Conservation (phyloP, 73 alveolate species). For the Halteria grandinella region DNA sequence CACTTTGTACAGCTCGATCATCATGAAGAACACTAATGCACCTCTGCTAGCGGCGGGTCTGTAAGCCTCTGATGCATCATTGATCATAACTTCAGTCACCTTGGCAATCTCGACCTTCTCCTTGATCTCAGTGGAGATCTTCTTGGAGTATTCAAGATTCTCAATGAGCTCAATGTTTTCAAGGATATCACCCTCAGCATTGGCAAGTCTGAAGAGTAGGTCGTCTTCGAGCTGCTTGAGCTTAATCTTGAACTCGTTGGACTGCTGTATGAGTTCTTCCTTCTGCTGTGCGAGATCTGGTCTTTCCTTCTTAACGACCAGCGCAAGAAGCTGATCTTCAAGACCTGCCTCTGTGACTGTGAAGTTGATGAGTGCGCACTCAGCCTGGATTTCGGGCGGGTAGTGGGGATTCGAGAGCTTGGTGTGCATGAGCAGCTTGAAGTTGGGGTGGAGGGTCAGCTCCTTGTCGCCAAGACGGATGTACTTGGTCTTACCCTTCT, state of each 20-base stretch:
- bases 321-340: conserved; percentile 98
- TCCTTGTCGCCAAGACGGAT: conserved; percentile 98
- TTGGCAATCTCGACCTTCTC: conserved; percentile 97
- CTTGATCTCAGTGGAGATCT: conserved; percentile 93
- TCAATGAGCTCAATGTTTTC: conserved; percentile 98
- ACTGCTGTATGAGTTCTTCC: conserved; percentile 98
- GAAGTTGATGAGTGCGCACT: conserved; percentile 98
- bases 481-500: conserved; percentile 89
- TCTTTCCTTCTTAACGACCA: conserved; percentile 99
- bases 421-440: conserved; percentile 98
- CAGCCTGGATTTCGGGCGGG: conserved; percentile 99
- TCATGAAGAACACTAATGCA: conserved; percentile 97
- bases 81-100: conserved; percentile 97
- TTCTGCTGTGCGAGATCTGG: conserved; percentile 98
- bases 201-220: conserved; percentile 83
- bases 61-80: conserved; percentile 97
- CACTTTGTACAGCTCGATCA: conserved; percentile 97
- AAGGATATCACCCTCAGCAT: conserved; percentile 95
- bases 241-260: conserved; percentile 97
- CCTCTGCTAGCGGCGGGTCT: conserved; percentile 99
- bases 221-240: conserved; percentile 94
- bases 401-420: conserved; percentile 99
- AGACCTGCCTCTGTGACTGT: conserved; percentile 99
- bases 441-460: conserved; percentile 92
- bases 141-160: conserved; percentile 97